Evolutionary conservation across 2,329 filamentous ascomycete genomes (phyloP), one percentile per base, ranked within the genome.

Genomic region (Aspergillus carbonarius): DNA sequence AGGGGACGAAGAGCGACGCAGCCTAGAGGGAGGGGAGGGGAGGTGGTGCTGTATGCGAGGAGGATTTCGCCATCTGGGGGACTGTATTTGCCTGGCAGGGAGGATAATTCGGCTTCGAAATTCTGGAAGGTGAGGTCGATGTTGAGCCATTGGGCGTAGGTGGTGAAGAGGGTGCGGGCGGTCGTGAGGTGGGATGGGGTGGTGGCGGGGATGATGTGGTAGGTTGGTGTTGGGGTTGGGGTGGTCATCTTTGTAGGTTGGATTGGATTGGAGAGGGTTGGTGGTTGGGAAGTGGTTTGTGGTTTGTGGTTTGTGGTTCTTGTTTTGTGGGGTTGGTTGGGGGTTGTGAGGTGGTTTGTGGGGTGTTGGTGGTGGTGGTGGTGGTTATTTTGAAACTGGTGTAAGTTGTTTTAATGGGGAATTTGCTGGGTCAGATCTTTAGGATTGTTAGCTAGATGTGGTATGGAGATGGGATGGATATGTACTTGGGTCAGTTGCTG

Each of bases 51-150:
- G 52, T 68, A 68, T 3, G 86, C 75, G 18, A 84, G 75, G 0
- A 86, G 68, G 20, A 76, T 74, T 2, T 83, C 84, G 4, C 72
- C 73, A 3, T 75, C 72, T 2, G 74, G 70, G 4, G 73, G 68
- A 0, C 76, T 69, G 67, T 87, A 87, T 66, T 81, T 81, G 1
- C 83, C 84, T 0, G 85, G 84, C 15, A 87, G 71, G 8, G 69
- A 73, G 6, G 76, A 72, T 18, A 87, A 73, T 67, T 87, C 85
- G 9, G 74, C 66, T 9, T 76, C 66, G 70, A 85, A 87, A 59
- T 78, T 74, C 68, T 87, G 84, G 66, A 84, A 87, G 10, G 77
- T 75, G 35, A 87, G 81, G 63, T 85, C 83, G 53, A 87, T 76
- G 18, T 75, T 74, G 1, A 87, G 73, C 1, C 78, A 77, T 52